A percentile compares a stretch with the other conserved stretches of the same genome.
These are phyloP conservation scores for Knoxdaviesia capensis DNA, from an alignment of 2,329 filamentous ascomycete genomes.

Conservation along the genomic window DNA sequence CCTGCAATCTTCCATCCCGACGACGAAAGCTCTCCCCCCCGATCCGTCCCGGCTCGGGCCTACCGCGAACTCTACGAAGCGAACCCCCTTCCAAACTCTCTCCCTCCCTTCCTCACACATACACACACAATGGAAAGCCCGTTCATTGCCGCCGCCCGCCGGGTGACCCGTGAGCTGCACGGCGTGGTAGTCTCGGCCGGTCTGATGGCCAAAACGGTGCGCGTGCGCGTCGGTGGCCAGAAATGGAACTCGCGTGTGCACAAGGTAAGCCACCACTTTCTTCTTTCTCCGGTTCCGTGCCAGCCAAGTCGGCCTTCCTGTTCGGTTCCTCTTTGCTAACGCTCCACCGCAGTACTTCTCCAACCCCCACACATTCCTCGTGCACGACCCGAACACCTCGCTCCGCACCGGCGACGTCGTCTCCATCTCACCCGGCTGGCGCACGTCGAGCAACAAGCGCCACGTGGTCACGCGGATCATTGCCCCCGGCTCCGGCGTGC, in stretches of 20 bases:
- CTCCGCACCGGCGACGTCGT: constrained; percentile 58
- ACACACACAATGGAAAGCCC: constrained; percentile 15
- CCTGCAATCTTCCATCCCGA: no score
- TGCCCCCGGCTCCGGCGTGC: constrained; percentile 37
- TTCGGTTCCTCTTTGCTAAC: no score
- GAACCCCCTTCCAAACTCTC: no score
- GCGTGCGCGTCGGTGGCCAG: constrained; percentile 50
- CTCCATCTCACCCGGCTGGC: constrained; percentile 45
- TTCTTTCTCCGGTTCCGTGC: background rate
- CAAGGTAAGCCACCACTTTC: constrained; percentile 32
- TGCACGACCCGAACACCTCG: constrained; percentile 60
- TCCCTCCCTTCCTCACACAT: background rate
- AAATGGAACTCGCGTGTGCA: constrained; percentile 53
- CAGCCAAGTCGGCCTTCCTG: background rate
- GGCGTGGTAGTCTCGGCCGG: constrained; percentile 63
- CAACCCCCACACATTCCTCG: constrained; percentile 42
- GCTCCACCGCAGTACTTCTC: constrained; percentile 28
- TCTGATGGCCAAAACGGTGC: constrained; percentile 60
- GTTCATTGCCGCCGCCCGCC: constrained; percentile 15
- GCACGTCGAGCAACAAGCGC: constrained; percentile 43
- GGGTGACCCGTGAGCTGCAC: constrained; percentile 29
- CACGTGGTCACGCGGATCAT: constrained; percentile 61
- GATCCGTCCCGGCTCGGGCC: no score
- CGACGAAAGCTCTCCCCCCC: no score
- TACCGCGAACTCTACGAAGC: no score